Base-by-base conservation (phyloP, 1,139 yeast species). In the Geotrichum candidum region DNA sequence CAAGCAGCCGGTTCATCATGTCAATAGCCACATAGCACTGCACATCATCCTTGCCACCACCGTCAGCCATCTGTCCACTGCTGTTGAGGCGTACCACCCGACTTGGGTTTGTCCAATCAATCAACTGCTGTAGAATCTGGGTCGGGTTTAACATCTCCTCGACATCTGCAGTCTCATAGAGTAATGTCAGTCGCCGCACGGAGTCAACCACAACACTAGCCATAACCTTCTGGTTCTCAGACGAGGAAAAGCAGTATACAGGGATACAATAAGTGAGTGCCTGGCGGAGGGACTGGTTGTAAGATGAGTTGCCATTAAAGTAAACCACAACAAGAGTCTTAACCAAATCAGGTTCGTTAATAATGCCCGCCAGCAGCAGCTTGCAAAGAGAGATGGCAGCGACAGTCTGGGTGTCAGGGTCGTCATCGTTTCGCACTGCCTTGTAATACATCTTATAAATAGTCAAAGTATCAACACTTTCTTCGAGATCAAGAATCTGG, bases 331-430 rank as follows among this genome's bases (percentile, higher is more conserved):
- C 76, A 63, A 91, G 77, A 0, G 89, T 83, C 71, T 87, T 92
- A 65, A 91, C 82, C 41, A 91, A 75, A 61, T 86, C 89, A 59
- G 84, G 84, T 69, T 87, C 91, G 23, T 78, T 81, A 64, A 91
- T 81, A 31, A 89, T 82, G 66, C 89, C 96, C 15, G 94, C 90
- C 60, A 94, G 78, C 68, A 87, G 84, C 59, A 94, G 77, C 74
- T 94, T 92, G 70, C 94, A 89, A 33, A 92, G 77, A 0, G 97
- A 96, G 70, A 90, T 96, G 0, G 95, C 97, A 6, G 94, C 89
- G 1, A 84, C 79, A 0, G 94, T 86, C 72, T 90, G 97, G 10
- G 61, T 57, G 52, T 82, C 83, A 0, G 88, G 88, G 69, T 83
- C 78, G 6, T 82, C 84, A 52, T 77, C 78, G 63, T 83, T 69